These are phyloP conservation scores for Brassica napus DNA, from an alignment of 345 rosid species.

Conservation along the genomic window Da-Ae NC_063436.1:18808501-18809000, in stretches of 20 bases:
- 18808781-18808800: background rate
- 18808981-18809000: too few species aligned
- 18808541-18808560: background rate
- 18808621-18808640: background rate
- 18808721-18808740: slow-evolving; percentile 19
- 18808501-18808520: slow-evolving; percentile 11
- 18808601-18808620: background rate
- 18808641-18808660: background rate
- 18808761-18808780: background rate
- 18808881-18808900: background rate
- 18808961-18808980: too few species aligned
- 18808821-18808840: background rate
- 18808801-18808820: background rate
- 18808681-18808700: background rate
- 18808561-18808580: background rate
- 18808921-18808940: too few species aligned
- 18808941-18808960: too few species aligned
- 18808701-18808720: background rate
- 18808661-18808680: background rate
- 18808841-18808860: background rate
- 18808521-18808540: slow-evolving; percentile 13
- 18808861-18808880: background rate
- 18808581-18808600: background rate
- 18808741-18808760: slow-evolving; percentile 28
- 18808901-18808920: too few species aligned